Base-by-base conservation (phyloP, 106 monocot genomes). In the Dendrobium officinale region DNA sequence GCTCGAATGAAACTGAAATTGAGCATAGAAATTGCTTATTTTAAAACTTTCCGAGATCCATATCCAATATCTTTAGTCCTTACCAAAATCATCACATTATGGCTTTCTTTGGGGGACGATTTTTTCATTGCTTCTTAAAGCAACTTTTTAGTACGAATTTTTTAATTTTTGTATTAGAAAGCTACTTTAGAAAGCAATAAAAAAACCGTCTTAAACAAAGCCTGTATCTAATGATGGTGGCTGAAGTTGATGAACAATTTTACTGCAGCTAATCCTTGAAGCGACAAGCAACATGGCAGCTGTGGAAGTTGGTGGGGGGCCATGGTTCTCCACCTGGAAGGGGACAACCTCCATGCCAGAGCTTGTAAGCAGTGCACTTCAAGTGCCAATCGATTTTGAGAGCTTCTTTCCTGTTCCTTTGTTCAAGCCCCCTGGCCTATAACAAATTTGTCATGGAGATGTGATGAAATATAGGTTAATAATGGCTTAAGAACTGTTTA, bases 231-330 rank as follows among this genome's bases (percentile, higher is more conserved):
- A 5, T 24, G 55, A 56, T 17, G 8, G 6, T 20, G 20, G 22
- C 61, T 61, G 61, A 61, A 61, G 22, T n/a, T n/a, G 18, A 59
- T 59, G 9, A 11, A 59, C 2, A n/a, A 61, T 22, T 70, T 70
- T 3, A 0, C 0, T 70, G 75, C 92, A 98, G 97, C 27, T 92
- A 56, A 92, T 98, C 27, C 92, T 98, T 33, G 91, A 91, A 77
- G 94, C 83, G 1, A 98, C 86, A 4, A 98, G 97, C 81, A 82
- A 89, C 82, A 90, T 95, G 97, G 97, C 94, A 31, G 97, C 92
- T 59, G 78, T 89, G 7, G 97, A 98, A 89, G 91, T 98, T 19
- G 97, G 97, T n/a, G 97, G 97, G 4, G 97, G 97, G 9, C 97
- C 97, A 0, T 98, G 94, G 94, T 98, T 86, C 79, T 73, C 87